These are phyloP conservation scores for Clonostachys solani DNA, from an alignment of 2,329 filamentous ascomycete species.

Conservation along the genomic window DNA sequence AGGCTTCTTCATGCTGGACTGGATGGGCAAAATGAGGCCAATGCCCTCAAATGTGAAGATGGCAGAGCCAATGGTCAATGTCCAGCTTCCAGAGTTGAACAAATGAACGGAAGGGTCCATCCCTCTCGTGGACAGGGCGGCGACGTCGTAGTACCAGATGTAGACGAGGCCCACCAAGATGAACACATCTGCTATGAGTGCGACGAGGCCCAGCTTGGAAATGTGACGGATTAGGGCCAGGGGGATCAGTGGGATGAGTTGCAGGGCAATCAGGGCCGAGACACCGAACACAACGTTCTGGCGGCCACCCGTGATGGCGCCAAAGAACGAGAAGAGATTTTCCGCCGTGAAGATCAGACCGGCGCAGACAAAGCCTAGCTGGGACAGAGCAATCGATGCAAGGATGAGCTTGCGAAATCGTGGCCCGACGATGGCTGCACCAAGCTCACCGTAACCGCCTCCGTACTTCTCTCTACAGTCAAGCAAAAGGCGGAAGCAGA, in stretches of 20 bases:
- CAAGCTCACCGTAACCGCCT: constrained; percentile 72
- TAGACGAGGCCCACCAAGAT: constrained; percentile 68
- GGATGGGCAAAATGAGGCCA: constrained; percentile 71
- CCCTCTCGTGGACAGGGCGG: constrained; percentile 48
- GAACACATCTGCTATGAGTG: constrained; percentile 66
- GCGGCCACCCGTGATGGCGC: constrained; percentile 50
- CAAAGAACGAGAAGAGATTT: constrained; percentile 64
- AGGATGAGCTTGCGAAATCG: constrained; percentile 63
- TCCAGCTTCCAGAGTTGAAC: constrained; percentile 67
- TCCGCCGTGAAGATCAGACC: constrained; percentile 76
- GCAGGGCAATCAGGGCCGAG: constrained; percentile 57
- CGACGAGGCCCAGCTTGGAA: constrained; percentile 65
- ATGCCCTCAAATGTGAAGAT: constrained; percentile 81
- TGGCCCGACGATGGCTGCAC: constrained; percentile 59
- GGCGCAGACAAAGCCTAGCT: constrained; percentile 74
- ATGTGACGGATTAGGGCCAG: constrained; percentile 71
- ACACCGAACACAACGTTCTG: constrained; percentile 47
- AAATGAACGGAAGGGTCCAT: constrained; percentile 57
- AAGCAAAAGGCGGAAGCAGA: constrained; percentile 70
- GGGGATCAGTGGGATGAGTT: constrained; percentile 61
- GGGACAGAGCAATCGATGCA: constrained; percentile 66
- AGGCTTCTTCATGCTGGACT: constrained; percentile 69
- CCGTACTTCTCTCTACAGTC: constrained; percentile 60
- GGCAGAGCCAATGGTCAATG: constrained; percentile 66
- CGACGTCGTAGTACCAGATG: constrained; percentile 69